Base-by-base conservation (phyloP, 257 asterid species). In the Perilla frutescens region DNA sequence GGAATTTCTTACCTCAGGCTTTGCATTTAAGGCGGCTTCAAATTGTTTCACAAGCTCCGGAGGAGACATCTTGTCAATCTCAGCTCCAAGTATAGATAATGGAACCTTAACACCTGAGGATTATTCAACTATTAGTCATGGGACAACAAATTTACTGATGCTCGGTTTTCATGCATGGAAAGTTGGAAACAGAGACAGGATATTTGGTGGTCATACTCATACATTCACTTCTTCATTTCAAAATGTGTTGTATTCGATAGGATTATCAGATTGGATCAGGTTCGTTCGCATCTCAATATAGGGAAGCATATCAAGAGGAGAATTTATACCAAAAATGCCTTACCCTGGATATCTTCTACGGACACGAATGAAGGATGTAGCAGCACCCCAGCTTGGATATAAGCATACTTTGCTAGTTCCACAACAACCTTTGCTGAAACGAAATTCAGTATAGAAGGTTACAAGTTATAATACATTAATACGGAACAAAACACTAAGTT, bases 61-160 rank as follows among this genome's bases (percentile, higher is more conserved):
- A 11, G 91, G 88, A 45, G 85, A 80, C 15, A 2, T 7, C 0
- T 65, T 41, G 75, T 89, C 96, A 5, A 36, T 66, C 81, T 88
- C 96, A 10, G 91, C 96, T 78, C 91, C 96, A 65, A 90, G 83
- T 20, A 88, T 37, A 1, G 87, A 72, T 31, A 82, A 63, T 5
- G 96, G 96, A 68, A 85, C 84, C 84, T 90, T 87, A 13, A 87
- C 89, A n/a, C 81, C 96, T 90, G 88, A 72, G 13, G 66, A 60
- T 11, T 50, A 11, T 45, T 34, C 1, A 7, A 20, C 8, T 20
- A 9, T 63, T 4, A 63, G 70, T 2, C 12, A 43, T 6, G 40
- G 10, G 5, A 43, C 8, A 2, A 55, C 3, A 11, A 3, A 44
- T 0, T n/a, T n/a, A 9, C 45, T 58, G 4, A 15, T 20, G 43